Percentiles rank a stretch among this genome's conserved stretches.
Evolutionary conservation across 2,329 filamentous ascomycete species (phyloP).

Genomic region (Aspergillus proliferans): DNA sequence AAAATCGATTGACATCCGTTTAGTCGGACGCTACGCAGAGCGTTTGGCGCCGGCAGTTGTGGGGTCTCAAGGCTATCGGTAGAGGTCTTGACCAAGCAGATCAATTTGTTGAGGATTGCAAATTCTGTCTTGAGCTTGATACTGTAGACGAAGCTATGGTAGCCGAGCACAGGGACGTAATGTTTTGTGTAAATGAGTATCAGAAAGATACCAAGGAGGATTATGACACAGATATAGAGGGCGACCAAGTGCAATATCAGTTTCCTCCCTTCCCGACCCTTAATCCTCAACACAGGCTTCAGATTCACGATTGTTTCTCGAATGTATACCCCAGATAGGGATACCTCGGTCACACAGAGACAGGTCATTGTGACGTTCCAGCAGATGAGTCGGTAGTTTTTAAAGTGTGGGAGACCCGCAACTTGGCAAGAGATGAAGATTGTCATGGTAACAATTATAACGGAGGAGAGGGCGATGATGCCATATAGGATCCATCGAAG

Average conservation of each 20-base stretch:
- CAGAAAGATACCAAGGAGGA: slow-evolving; percentile 32
- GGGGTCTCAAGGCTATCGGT: not conserved
- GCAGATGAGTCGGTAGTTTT: slow-evolving; percentile 22
- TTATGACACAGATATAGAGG: slow-evolving; percentile 38
- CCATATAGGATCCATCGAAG: slow-evolving; percentile 33
- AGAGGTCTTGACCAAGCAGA: slow-evolving; percentile 16
- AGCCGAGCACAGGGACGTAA: slow-evolving; percentile 30
- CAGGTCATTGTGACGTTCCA: slow-evolving; percentile 46
- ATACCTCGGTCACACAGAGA: slow-evolving; percentile 47
- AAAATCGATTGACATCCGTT: not conserved
- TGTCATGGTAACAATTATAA: slow-evolving; percentile 32
- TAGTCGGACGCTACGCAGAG: not conserved
- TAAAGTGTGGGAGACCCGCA: slow-evolving; percentile 15
- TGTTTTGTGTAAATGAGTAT: slow-evolving; percentile 27
- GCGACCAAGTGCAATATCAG: slow-evolving; percentile 40
- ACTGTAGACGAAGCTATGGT: slow-evolving; percentile 36
- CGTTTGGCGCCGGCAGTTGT: not conserved
- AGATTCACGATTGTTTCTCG: slow-evolving; percentile 38
- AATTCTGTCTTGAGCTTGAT: slow-evolving; percentile 43
- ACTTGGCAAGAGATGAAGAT: slow-evolving; percentile 28
- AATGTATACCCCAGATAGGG: slow-evolving; percentile 48
- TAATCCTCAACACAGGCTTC: slow-evolving; percentile 35
- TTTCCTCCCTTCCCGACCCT: slow-evolving; percentile 29
- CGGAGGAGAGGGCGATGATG: slow-evolving; percentile 34
- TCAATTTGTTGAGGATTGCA: slow-evolving; percentile 33